Conservation (phyloP, 352 stramenopile species). For the Globisporangium abappressorium region DNA sequence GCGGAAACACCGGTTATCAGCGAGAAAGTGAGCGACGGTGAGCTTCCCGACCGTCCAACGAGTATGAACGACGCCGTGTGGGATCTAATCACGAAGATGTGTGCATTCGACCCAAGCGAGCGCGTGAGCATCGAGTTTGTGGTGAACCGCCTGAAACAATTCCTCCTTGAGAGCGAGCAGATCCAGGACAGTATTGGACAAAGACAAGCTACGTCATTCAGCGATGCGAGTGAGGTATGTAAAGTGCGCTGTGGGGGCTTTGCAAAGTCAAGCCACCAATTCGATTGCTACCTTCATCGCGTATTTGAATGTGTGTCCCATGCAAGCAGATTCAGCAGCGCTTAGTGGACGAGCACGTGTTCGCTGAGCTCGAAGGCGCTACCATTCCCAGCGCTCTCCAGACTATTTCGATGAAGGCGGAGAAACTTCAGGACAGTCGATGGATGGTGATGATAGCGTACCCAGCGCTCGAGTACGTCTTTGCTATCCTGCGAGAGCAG, state of each 20-base stretch:
- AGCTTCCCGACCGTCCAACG: not conserved
- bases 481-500: not conserved
- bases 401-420: not conserved
- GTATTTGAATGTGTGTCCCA: not conserved
- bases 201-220: not conserved
- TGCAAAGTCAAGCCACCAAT: not conserved
- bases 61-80: constrained; percentile 40
- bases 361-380: not conserved
- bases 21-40: not conserved
- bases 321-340: not conserved
- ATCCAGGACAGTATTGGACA: not conserved
- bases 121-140: not conserved
- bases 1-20: too few relatives aligned
- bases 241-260: too few relatives aligned
- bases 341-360: not conserved
- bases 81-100: constrained; percentile 55
- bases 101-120: constrained; percentile 31
- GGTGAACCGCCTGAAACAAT: not conserved
- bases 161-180: not conserved
- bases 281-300: not conserved
- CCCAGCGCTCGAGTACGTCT: not conserved
- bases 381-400: not conserved
- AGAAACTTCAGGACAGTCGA: not conserved
- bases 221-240: not conserved
- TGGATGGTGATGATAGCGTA: not conserved